Conservation (phyloP, 2,329 filamentous ascomycete species). For the Ceratocystis alfenasii region DNA sequence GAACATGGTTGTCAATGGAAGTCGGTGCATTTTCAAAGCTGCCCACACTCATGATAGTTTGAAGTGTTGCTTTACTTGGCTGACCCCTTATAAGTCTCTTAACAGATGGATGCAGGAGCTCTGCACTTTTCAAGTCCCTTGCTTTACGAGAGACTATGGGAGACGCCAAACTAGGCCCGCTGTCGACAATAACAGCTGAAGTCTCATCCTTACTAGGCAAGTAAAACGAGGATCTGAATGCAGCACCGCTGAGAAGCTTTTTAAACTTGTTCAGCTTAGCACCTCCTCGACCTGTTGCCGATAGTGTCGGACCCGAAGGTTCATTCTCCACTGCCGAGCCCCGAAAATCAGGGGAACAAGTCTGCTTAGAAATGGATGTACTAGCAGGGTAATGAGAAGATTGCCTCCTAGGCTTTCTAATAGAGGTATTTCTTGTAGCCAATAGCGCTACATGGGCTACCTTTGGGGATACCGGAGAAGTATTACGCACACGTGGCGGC, state of each 20-base stretch:
- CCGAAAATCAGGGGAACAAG: not conserved
- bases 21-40: slow-evolving; percentile 31
- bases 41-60: slow-evolving; percentile 40
- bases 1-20: slow-evolving; percentile 21
- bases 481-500: not conserved
- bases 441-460: slow-evolving; percentile 14
- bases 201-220: slow-evolving; percentile 20
- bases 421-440: not conserved
- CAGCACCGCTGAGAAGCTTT: slow-evolving; percentile 31
- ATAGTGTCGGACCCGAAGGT: not conserved
- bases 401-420: slow-evolving; percentile 7
- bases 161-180: slow-evolving; percentile 28
- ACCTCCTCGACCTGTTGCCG: not conserved
- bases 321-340: not conserved
- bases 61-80: slow-evolving; percentile 37
- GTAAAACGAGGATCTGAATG: slow-evolving; percentile 23
- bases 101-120: slow-evolving; percentile 27
- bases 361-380: not conserved
- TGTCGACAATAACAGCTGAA: slow-evolving; percentile 28
- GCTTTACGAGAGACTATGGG: slow-evolving; percentile 23
- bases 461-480: not conserved
- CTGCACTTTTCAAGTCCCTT: slow-evolving; percentile 30
- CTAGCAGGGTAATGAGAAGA: slow-evolving; percentile 14
- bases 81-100: slow-evolving; percentile 32
- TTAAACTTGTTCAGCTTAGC: slow-evolving; percentile 32